phyloP scores from a whole-genome alignment of 352 stramenopile genomes.

The Nothophytophthora sp. region DNA sequence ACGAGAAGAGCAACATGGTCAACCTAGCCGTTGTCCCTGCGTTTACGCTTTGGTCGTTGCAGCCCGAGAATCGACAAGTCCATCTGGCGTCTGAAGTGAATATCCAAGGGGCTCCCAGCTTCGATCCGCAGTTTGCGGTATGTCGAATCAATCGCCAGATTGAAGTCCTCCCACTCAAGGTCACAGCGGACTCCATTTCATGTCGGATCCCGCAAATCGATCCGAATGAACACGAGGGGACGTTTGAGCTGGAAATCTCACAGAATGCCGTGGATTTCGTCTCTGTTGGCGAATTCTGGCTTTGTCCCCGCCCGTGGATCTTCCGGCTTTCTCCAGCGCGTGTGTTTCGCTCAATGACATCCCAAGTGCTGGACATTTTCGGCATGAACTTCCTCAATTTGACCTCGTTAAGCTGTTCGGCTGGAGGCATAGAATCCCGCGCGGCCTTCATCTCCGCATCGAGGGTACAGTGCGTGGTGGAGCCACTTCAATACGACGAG shows the following conservation, averaged over 20 bases:
- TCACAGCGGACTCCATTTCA: conserved; percentile 20
- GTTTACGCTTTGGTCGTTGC: conserved; percentile 24
- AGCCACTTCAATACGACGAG: conserved; percentile 11
- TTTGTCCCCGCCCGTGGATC: conserved; percentile 17
- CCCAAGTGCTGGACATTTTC: conserved; percentile 29
- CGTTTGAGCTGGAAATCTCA: conserved; percentile 19
- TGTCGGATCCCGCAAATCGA: conserved; percentile 21
- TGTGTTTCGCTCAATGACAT: conserved; percentile 8
- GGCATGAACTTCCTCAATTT: conserved; percentile 32
- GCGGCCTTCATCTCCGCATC: conserved; percentile 25
- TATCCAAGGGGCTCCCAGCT: conserved; percentile 19
- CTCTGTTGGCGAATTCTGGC: conserved; percentile 11
- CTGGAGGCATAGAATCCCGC: background rate
- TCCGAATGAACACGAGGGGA: background rate
- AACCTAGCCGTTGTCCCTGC: conserved; percentile 1
- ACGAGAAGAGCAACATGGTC: conserved; percentile 5
- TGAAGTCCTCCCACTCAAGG: conserved; percentile 7
- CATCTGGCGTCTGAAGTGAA: conserved; percentile 23
- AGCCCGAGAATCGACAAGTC: conserved; percentile 19
- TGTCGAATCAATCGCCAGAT: conserved; percentile 21
- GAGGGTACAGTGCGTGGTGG: conserved; percentile 28
- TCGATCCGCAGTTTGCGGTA: conserved; percentile 9
- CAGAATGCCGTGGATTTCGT: conserved; percentile 25
- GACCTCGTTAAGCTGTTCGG: conserved; percentile 17
- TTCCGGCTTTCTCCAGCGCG: conserved; percentile 21